These are phyloP conservation scores for Volvox reticuliferus DNA, from an alignment of 139 green algal genomes.

Conservation along the genomic window DNA sequence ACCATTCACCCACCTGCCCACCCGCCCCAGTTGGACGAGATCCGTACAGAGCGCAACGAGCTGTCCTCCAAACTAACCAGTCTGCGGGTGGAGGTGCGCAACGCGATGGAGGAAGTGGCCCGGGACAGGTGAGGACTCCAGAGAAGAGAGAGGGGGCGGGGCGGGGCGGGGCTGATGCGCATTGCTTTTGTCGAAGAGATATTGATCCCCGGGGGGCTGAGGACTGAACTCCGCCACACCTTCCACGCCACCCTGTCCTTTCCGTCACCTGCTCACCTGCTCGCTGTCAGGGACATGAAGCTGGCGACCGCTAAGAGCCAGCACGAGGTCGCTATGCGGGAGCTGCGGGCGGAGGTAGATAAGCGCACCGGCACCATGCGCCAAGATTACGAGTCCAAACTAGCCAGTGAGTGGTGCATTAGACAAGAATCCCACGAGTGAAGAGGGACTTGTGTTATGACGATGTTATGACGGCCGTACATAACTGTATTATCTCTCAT, in stretches of 20 bases:
- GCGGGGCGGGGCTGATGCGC: neutral
- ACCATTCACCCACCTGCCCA: neutral
- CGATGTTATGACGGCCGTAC: too few relatives aligned
- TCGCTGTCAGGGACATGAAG: neutral
- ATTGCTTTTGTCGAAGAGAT: too few relatives aligned
- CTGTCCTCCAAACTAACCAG: conserved; percentile 15
- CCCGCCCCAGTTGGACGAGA: conserved; percentile 5
- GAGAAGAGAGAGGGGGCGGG: neutral
- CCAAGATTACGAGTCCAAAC: conserved; percentile 8
- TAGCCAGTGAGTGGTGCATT: conserved; percentile 12
- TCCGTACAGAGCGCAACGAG: neutral
- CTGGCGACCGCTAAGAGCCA: neutral
- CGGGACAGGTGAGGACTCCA: conserved; percentile 21
- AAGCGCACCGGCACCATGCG: neutral
- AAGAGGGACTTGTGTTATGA: too few relatives aligned
- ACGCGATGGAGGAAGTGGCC: conserved; percentile 45
- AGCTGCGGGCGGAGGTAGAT: neutral
- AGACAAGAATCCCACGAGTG: neutral
- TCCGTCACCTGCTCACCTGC: too few relatives aligned
- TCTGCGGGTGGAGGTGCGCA: conserved; percentile 44
- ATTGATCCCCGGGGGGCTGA: too few relatives aligned
- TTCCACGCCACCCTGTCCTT: too few relatives aligned
- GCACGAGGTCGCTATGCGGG: neutral
- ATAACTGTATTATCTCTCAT: too few relatives aligned
- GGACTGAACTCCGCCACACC: too few relatives aligned